Evolutionary conservation across 2,329 filamentous ascomycete species (phyloP), one percentile per base, ranked within the genome.

Genomic region (Trichoderma koningii): DNA sequence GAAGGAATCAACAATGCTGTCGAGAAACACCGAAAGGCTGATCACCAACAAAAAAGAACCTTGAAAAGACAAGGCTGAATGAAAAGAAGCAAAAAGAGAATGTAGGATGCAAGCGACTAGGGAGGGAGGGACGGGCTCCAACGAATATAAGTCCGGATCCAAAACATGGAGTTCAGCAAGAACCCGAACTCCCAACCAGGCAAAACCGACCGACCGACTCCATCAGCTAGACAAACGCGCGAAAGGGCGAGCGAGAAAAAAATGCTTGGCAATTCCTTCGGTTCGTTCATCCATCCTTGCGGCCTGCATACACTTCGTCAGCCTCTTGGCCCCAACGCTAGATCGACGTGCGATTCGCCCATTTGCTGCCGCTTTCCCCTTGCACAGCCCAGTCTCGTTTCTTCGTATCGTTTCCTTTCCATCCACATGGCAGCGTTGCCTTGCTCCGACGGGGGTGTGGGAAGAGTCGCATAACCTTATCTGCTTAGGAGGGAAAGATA

Each of bases 101-200:
- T 15, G 3, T 19, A 17, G 17, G 23, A 47, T 9, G n/a, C 19
- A 21, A 21, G 10, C 9, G 14, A 9, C 44, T n/a, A n/a, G 3
- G 34, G 7, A 21, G 34, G 23, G 17, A 15, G 55, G 55, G 38
- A 14, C 30, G n/a, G 38, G 47, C 30, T 60, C 7, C 45, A 50
- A 15, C 7, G 17, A 23, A 62, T 62, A 62, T 62, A 21, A 26
- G 50, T 34, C 48, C 48, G 23, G 28, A 17, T 30, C n/a, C 23
- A 7, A 61, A 12, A 38, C 48, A 63, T 63, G 60, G 60, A 51
- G 60, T 63, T 63, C 26, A 52, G 28, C 38, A 15, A 19, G 47
- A 63, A 19, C 60, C 60, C 60, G 50, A 63, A 63, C n/a, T 63
- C 60, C 60, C 60, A 52, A 23, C 28, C 23, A 52, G 57, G 47